These are phyloP conservation scores for Corrigiola litoralis DNA, from an alignment of 179 eudicot species.

Conservation along the genomic window DNA sequence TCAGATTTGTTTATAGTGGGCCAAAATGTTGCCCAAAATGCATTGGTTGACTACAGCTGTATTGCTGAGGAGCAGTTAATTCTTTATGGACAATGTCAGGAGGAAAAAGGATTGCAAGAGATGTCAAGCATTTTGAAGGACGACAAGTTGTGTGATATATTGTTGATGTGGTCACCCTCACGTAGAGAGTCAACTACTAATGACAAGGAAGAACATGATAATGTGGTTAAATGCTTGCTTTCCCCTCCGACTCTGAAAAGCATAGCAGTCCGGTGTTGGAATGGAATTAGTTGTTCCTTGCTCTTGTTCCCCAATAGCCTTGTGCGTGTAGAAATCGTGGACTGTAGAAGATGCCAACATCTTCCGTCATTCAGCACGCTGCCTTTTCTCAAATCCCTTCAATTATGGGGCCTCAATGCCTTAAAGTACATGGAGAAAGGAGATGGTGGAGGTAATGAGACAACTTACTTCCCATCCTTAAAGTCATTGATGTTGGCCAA, in stretches of 20 bases:
- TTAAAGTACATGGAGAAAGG: slow-evolving; percentile 1
- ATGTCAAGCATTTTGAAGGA: background rate
- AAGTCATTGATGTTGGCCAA: background rate
- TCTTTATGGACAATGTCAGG: background rate
- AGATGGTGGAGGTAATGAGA: no score
- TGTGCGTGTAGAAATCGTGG: background rate
- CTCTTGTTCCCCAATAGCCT: background rate
- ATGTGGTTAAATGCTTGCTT: background rate
- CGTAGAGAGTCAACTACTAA: background rate
- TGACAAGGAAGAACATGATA: background rate
- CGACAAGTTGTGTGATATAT: background rate
- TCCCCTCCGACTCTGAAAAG: background rate
- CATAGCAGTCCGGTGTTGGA: background rate
- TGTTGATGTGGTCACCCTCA: background rate
- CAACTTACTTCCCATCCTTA: slow-evolving; percentile 6
- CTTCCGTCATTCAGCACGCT: background rate
- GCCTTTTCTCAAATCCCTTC: background rate
- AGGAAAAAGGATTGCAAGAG: background rate
- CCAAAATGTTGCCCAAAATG: background rate
- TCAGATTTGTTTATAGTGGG: slow-evolving; percentile 18
- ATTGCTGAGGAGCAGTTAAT: background rate
- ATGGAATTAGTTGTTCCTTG: background rate
- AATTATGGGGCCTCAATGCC: background rate
- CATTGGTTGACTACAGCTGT: background rate
- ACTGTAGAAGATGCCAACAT: background rate